Conservation (phyloP, 768 basidiomycete species). For the Thelephora aurantiotincta region DNA sequence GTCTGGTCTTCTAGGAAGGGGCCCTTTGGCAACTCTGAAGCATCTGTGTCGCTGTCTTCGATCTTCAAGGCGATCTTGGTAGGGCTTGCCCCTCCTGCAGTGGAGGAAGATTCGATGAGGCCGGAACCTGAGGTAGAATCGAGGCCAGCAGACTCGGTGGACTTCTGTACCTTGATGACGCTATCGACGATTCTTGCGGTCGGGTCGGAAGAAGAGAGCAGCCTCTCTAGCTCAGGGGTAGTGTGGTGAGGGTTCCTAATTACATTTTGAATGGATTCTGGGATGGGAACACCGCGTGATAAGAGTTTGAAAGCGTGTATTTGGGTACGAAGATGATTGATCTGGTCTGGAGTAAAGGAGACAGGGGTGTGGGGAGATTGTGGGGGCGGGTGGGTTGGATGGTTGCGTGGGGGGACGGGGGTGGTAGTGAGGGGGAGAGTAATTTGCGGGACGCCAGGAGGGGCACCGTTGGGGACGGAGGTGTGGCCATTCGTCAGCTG, state of each 20-base stretch:
- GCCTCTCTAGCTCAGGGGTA: conserved; percentile 48
- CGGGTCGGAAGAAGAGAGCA: conserved; percentile 45
- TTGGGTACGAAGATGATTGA: conserved; percentile 63
- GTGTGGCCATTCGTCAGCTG: neutral
- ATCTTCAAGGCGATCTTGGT: conserved; percentile 21
- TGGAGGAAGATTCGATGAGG: conserved; percentile 17
- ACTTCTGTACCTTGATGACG: conserved; percentile 58
- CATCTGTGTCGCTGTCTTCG: conserved; percentile 39
- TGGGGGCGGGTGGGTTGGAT: conserved; percentile 33
- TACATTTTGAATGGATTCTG: conserved; percentile 55
- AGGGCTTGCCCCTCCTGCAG: too few relatives aligned
- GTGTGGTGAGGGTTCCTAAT: conserved; percentile 51
- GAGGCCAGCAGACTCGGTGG: conserved; percentile 1
- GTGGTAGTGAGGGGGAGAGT: conserved; percentile 16
- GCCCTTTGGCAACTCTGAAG: conserved; percentile 53
- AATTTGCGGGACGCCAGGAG: conserved; percentile 1
- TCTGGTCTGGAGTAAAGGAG: conserved; percentile 66
- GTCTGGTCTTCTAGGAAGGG: conserved; percentile 69
- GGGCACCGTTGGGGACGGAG: conserved; percentile 13
- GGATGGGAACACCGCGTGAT: conserved; percentile 47
- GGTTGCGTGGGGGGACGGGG: conserved; percentile 13
- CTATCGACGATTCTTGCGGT: conserved; percentile 55
- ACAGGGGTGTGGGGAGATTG: conserved; percentile 56
- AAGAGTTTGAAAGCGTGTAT: conserved; percentile 74
- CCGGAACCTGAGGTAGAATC: conserved; percentile 15